Base-by-base conservation (phyloP, 768 basidiomycete genomes). In the Ramaria sp. region DNA sequence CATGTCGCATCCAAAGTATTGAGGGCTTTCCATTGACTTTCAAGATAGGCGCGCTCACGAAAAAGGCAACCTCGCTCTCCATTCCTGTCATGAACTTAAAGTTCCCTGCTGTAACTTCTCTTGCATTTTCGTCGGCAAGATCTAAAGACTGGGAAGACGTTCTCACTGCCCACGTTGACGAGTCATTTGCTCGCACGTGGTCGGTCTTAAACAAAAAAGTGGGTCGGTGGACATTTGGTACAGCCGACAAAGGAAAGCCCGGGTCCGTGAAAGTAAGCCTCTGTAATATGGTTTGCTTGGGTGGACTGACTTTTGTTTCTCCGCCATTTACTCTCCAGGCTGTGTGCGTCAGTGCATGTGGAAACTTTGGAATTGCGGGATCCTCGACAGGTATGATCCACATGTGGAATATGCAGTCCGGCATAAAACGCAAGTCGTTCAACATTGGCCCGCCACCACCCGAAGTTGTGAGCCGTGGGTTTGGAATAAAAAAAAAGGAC, bases 101-200 rank as follows among this genome's bases (percentile, higher is more conserved):
- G 69, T 86, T 91, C 50, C 83, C 91, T 13, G 77, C 90, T 0
- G 77, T 96, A 33, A 83, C 81, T 1, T 75, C 86, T 7, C 73
- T 98, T 7, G 81, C 91, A 0, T 86, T 83, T 68, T 92, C 91
- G 0, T 77, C 82, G 0, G 75, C 85, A 0, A 80, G 93, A 27
- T 78, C 88, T 9, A 95, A 92, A 68, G 94, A 99, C 61, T 99
- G 96, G 96, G 95, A 98, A 65, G 93, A 98, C 64, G 85, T 98
- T 45, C 68, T 99, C 5, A 93, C 94, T n/a, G 82, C 82, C 0
- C 94, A 97, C 67, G 73, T 79, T 1, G 90, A 91, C 48, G 93
- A 95, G 63, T 75, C 80, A 3, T 78, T 84, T 56, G 88, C 88
- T 1, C 78, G 95, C 37, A 86, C 91, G 20, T 99, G 95, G 95